Base-by-base conservation (phyloP, 2,329 filamentous ascomycete species). In the Monascus ruber region DNA sequence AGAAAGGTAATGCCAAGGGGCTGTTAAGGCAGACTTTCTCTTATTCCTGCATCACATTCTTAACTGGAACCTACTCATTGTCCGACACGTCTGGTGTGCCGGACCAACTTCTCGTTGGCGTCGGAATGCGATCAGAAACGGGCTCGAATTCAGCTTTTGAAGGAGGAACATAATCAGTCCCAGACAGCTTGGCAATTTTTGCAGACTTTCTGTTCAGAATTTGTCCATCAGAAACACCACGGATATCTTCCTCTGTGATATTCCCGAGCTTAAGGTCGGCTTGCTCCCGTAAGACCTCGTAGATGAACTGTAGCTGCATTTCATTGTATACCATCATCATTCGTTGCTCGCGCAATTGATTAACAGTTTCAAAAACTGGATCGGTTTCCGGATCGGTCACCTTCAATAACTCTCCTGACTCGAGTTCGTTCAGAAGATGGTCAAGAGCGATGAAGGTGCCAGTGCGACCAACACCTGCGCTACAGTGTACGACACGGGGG, bases 401-500 rank as follows among this genome's bases (percentile, higher is more conserved):
- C 36, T 66, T 56, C 45, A 75, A 68, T 36, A 94, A 64, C 24
- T 79, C 72, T 36, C 87, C 89, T 5, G 79, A 74, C 25, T 85
- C 79, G 6, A 96, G 72, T 61, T 95, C 86, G 29, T 80, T 74
- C 46, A 94, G 72, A 25, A 98, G 75, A 60, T 93, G 86, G 62
- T 96, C 91, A n/a, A 98, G 74, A 1, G 86, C 83, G 53, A 98
- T 94, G 57, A 96, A 98, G 0, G 91, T 96, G 28, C 91, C 91
- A 5, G 85, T 94, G 40, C 91, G 79, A 8, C 91, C 91, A 9
- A 98, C 89, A 31, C 91, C 91, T 5, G 91, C 91, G 55, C 85
- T 94, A 67, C 84, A 88, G 62, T 88, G 83, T 7, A 87, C 75
- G 42, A 96, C 80, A 40, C 89, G 80, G 4, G 89, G 85, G 52